These are phyloP conservation scores for Tolypocladium cylindrosporum DNA, from an alignment of 2,329 filamentous ascomycete species.

Conservation along the genomic window DNA sequence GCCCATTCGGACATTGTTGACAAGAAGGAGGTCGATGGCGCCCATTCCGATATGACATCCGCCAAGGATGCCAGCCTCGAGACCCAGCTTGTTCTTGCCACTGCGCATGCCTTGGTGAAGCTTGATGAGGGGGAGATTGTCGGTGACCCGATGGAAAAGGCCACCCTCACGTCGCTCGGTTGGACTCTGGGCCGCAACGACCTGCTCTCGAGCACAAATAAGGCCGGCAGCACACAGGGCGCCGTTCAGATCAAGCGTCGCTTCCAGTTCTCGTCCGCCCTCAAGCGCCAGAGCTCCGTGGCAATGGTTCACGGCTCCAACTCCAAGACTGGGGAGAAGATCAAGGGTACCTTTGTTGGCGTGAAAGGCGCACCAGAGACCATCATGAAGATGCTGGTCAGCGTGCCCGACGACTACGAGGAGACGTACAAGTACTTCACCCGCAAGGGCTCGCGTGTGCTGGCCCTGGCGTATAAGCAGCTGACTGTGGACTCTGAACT, in stretches of 20 bases:
- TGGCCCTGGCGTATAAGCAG: conserved; percentile 90
- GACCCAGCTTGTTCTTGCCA: conserved; percentile 87
- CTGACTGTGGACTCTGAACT: conserved; percentile 74
- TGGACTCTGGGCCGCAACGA: conserved; percentile 93
- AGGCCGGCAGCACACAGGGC: conserved; percentile 37
- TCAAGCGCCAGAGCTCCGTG: conserved; percentile 93
- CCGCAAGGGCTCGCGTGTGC: conserved; percentile 84
- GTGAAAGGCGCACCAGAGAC: conserved; percentile 98
- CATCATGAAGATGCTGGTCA: conserved; percentile 83
- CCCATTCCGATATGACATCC: conserved; percentile 67
- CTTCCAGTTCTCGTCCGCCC: conserved; percentile 94
- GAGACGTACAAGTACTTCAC: conserved; percentile 99
- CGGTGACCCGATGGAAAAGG: conserved; percentile 98
- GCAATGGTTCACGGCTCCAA: conserved; percentile 70
- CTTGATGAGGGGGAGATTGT: conserved; percentile 95
- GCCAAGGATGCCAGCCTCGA: conserved; percentile 64
- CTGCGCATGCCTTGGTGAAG: conserved; percentile 90
- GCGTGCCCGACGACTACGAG: conserved; percentile 79
- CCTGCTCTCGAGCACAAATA: conserved; percentile 54
- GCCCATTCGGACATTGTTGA: conserved; percentile 56
- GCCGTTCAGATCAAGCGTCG: conserved; percentile 90
- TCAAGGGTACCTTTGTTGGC: conserved; percentile 80
- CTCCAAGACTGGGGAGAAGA: conserved; percentile 61
- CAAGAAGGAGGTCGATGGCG: conserved; percentile 63
- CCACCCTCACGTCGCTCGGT: conserved; percentile 77